These are phyloP conservation scores for Rehmannia glutinosa DNA, from an alignment of 257 asterid genomes.

Conservation along the genomic window DNA sequence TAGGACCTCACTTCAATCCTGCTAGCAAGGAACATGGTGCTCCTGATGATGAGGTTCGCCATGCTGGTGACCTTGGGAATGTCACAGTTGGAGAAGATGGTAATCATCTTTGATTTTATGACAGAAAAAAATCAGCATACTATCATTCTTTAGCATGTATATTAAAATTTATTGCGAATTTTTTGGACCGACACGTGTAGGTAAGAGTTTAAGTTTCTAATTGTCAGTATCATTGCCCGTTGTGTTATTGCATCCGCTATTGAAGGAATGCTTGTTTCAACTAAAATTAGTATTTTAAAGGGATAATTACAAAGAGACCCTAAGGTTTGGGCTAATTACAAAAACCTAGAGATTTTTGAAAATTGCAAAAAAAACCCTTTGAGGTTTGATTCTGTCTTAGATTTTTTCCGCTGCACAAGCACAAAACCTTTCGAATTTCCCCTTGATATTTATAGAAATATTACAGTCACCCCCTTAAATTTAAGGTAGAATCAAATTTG, in stretches of 20 bases:
- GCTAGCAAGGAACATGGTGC: slow-evolving; percentile 83
- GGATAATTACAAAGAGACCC: too few relatives aligned
- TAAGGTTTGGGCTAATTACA: too few relatives aligned
- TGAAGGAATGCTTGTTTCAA: background rate
- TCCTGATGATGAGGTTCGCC: slow-evolving; percentile 86
- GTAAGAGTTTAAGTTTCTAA: background rate
- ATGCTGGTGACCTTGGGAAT: slow-evolving; percentile 99
- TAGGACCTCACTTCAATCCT: slow-evolving; percentile 97
- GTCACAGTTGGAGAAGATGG: slow-evolving; percentile 81
- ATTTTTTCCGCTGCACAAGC: too few relatives aligned
- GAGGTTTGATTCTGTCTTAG: too few relatives aligned
- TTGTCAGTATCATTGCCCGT: background rate
- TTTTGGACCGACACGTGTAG: background rate
- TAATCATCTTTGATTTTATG: slow-evolving; percentile 17
- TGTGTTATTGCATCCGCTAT: background rate
- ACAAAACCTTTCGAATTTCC: too few relatives aligned
- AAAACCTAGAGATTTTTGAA: too few relatives aligned
- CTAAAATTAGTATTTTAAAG: background rate
- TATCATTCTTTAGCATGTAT: background rate
- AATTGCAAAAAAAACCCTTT: too few relatives aligned
- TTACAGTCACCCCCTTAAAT: too few relatives aligned
- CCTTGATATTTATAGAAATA: too few relatives aligned
- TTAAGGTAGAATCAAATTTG: too few relatives aligned
- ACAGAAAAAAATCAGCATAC: background rate
- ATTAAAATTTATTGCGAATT: background rate